These are phyloP conservation scores for Carex cristatella DNA, from an alignment of 176 grass and related monocot genomes.

Conservation along the genomic window DNA sequence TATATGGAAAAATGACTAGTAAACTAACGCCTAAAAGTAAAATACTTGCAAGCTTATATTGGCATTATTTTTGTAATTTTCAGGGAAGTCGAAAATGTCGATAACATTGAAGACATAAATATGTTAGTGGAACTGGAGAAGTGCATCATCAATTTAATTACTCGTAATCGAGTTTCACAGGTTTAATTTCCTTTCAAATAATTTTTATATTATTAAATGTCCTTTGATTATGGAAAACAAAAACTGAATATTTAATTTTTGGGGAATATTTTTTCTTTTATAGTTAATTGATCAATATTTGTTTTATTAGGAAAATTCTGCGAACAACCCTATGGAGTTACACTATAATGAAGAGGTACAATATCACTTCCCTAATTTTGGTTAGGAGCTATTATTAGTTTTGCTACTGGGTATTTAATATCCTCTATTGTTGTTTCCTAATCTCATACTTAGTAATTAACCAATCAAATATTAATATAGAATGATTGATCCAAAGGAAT, in stretches of 20 bases:
- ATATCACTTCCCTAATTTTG: no score
- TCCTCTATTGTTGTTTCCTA: not conserved
- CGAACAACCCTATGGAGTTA: not conserved
- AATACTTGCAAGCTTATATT: not conserved
- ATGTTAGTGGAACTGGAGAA: not conserved
- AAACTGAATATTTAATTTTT: not conserved
- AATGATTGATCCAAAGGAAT: no score
- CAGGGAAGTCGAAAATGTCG: constrained; percentile 7
- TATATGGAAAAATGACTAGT: not conserved
- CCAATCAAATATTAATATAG: not conserved
- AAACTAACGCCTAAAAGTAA: no score
- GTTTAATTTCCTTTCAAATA: not conserved
- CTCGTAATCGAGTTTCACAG: not conserved
- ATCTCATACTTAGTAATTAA: not conserved
- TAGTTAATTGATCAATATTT: not conserved
- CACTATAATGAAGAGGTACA: constrained; percentile 3
- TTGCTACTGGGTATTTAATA: not conserved
- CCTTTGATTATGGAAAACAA: not conserved
- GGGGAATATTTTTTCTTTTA: not conserved
- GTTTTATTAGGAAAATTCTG: not conserved
- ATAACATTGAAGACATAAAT: constrained; percentile 4
- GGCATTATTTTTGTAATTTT: not conserved
- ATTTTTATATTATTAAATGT: not conserved
- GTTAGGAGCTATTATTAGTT: not conserved
- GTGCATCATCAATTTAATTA: not conserved